Base-by-base conservation (phyloP, 1,284 basidiomycete species). In the Pseudomicrostroma phylloplanum region DNA sequence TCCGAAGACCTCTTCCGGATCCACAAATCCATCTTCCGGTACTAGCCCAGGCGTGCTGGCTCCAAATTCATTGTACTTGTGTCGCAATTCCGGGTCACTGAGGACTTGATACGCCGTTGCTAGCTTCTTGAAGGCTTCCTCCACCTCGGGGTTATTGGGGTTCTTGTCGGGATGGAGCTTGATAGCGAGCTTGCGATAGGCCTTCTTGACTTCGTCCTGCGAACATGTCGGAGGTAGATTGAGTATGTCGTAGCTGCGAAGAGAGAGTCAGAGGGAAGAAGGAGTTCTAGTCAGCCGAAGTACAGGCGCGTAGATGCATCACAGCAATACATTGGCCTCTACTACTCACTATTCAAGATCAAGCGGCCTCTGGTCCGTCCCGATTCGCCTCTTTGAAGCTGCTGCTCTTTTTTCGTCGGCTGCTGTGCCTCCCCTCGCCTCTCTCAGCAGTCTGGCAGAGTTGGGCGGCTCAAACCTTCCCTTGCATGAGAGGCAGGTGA, bases 181-280 rank as follows among this genome's bases (percentile, higher is more conserved):
- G 81, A 96, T 96, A 1, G 94, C 94, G 58, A 96, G 83, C 19
- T 93, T 87, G 57, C 92, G 86, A 81, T 98, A 98, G 1, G 94
- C 90, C 80, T 92, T 96, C 83, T 97, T 97, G 79, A 98, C 86
- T 63, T 94, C 90, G 13, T 91, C 90, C 1, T 85, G 84, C 15
- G 88, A 88, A 4, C 90, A 90, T 61, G 85, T 84, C 13, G 89
- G 83, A 0, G 87, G 80, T 0, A 94, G 84, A 6, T 89, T 89
- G 2, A 94, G 83, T 36, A 89, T 83, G 74, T 92, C 79, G 64
- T 80, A 79, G 67, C 68, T 70, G 41, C 17, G 17, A 6, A 48
- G 8, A 36, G 39, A 40, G 56, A 36, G 25, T 6, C 49, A 61
- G 12, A n/a, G 61, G 46, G 17, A 36, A 17, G 15, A 13, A 12